Evolutionary conservation across 345 rosid species (phyloP).

Genomic region (Brassica carinata): DNA sequence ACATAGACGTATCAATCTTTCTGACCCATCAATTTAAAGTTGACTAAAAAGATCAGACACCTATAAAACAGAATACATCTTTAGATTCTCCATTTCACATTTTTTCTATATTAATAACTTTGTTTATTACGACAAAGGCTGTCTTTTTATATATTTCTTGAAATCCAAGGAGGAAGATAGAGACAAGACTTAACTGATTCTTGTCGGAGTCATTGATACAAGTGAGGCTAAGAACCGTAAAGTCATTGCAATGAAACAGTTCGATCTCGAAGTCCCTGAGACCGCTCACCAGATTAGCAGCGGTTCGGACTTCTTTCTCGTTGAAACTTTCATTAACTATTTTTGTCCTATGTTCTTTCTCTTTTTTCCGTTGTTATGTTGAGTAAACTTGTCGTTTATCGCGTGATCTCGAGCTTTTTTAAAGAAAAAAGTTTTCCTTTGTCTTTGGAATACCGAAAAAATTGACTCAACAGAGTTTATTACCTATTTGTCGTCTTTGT

Average conservation of each 20-base stretch:
- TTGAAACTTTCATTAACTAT: background rate
- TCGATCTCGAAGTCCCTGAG: constrained; percentile 55
- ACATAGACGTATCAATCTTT: constrained; percentile 28
- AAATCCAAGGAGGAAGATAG: constrained; percentile 5
- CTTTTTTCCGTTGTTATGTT: background rate
- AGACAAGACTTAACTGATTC: background rate
- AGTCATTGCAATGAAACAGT: constrained; percentile 38
- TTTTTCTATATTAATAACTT: background rate
- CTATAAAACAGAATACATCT: constrained; percentile 14
- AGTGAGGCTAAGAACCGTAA: constrained; percentile 29
- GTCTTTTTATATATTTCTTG: constrained; percentile 25
- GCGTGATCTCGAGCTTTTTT: constrained; percentile 25
- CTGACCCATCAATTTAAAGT: constrained; percentile 15
- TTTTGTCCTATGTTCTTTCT: background rate
- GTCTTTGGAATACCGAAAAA: background rate
- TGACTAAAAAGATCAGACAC: constrained; percentile 20
- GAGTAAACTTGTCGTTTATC: constrained; percentile 29
- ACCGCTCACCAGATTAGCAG: constrained; percentile 91
- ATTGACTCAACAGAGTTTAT: too few relatives aligned
- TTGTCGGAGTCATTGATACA: constrained; percentile 37
- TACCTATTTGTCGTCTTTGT: background rate
- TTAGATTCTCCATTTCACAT: constrained; percentile 29
- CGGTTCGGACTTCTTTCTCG: constrained; percentile 45
- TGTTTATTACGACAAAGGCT: constrained; percentile 17
- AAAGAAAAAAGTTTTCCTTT: background rate